phyloP scores from a whole-genome alignment of 1,284 basidiomycete genomes.

The Nidula niveotomentosa region DNA sequence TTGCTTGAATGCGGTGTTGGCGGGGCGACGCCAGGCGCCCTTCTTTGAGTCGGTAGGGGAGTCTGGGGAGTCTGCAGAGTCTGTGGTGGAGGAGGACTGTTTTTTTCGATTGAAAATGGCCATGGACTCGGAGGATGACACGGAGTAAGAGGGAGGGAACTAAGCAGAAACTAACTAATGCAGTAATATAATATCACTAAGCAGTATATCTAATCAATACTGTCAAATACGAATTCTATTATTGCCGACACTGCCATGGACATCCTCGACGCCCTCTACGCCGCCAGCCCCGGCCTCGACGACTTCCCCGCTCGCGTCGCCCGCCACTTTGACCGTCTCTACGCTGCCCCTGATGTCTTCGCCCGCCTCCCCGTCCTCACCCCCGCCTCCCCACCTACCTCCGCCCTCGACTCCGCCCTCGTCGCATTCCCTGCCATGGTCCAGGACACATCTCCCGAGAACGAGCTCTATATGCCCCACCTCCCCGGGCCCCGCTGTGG shows the following conservation, averaged over 20 bases:
- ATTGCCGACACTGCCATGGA: not conserved
- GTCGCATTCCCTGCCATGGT: conserved; percentile 75
- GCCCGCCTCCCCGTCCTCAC: conserved; percentile 56
- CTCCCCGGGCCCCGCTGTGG: conserved; percentile 44
- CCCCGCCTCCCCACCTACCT: conserved; percentile 42
- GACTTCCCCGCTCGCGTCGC: conserved; percentile 36
- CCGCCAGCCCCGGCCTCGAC: conserved; percentile 4
- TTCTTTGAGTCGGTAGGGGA: conserved; percentile 50
- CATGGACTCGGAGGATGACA: conserved; percentile 33
- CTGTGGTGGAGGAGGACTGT: conserved; percentile 27
- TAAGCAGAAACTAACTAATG: not conserved
- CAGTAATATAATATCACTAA: too few relatives aligned
- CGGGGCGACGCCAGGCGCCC: conserved; percentile 84
- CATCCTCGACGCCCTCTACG: conserved; percentile 2
- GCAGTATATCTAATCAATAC: too few relatives aligned
- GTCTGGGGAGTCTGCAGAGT: conserved; percentile 56
- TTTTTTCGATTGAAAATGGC: conserved; percentile 58
- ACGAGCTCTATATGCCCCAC: conserved; percentile 66
- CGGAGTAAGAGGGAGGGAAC: conserved; percentile 2
- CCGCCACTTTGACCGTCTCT: not conserved
- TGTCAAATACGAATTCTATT: too few relatives aligned
- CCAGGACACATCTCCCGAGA: conserved; percentile 75
- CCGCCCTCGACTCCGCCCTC: conserved; percentile 46
- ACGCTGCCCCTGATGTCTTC: not conserved
- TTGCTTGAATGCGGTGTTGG: conserved; percentile 99